phyloP scores from a whole-genome alignment of 2,329 filamentous ascomycete genomes.

The Venturia aucupariae region DNA sequence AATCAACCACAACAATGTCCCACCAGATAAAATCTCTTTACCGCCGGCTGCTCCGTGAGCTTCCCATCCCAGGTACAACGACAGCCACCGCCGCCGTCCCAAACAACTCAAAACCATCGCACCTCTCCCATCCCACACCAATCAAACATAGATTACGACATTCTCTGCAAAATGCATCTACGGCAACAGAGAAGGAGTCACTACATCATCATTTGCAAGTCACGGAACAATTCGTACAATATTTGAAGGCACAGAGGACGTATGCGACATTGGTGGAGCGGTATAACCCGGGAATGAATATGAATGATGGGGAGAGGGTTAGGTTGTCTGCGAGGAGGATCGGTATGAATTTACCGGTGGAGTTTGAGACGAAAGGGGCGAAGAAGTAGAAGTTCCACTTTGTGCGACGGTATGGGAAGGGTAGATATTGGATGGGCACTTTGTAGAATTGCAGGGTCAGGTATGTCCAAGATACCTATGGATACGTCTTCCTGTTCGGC shows the following conservation, averaged over 20 bases:
- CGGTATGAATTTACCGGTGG: conserved; percentile 76
- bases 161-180: conserved; percentile 40
- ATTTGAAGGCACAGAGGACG: conserved; percentile 74
- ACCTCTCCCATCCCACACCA: conserved; percentile 50
- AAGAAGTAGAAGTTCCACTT: background rate
- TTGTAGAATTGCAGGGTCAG: background rate
- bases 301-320: conserved; percentile 77
- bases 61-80: conserved; percentile 53
- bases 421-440: too few species aligned
- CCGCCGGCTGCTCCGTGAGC: conserved; percentile 78
- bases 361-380: conserved; percentile 31
- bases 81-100: conserved; percentile 38
- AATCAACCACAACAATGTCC: background rate
- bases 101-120: conserved; percentile 27
- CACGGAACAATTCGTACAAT: conserved; percentile 70
- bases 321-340: conserved; percentile 76
- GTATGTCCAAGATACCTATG: background rate
- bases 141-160: conserved; percentile 61
- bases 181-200: conserved; percentile 11
- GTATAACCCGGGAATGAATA: conserved; percentile 87
- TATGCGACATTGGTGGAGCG: conserved; percentile 76
- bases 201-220: conserved; percentile 29
- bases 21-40: conserved; percentile 63
- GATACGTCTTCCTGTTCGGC: too few species aligned
- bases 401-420: background rate